Evolutionary conservation across 1,284 basidiomycete genomes (phyloP).

Genomic region (Pterulicium gracile): DNA sequence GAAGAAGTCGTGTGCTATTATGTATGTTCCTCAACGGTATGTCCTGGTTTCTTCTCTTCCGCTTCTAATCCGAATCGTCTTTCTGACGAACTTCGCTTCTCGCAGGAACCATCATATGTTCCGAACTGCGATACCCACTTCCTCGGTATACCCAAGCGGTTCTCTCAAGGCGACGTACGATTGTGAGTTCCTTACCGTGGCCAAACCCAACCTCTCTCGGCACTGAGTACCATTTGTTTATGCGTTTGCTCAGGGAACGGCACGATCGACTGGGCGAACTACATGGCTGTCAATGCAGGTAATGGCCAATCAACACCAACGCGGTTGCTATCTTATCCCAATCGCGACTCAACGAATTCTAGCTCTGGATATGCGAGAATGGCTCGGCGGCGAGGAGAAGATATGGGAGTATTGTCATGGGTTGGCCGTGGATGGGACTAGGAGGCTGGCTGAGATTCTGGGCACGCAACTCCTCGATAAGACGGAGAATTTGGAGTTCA

Average conservation of each 20-base stretch:
- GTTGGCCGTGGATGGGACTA: constrained; percentile 67
- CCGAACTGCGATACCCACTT: constrained; percentile 67
- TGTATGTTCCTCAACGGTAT: constrained; percentile 73
- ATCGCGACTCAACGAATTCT: too few relatives aligned
- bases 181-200: too few relatives aligned
- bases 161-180: too few relatives aligned
- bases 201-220: too few relatives aligned
- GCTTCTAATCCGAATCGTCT: too few relatives aligned
- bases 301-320: too few relatives aligned
- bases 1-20: constrained; percentile 60
- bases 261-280: constrained; percentile 48
- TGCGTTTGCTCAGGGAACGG: constrained; percentile 65
- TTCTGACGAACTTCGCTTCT: not conserved
- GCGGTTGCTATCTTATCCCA: not conserved
- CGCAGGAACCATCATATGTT: constrained; percentile 71
- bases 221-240: too few relatives aligned
- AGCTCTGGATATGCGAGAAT: constrained; percentile 72
- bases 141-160: constrained; percentile 43
- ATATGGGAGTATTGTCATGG: constrained; percentile 71
- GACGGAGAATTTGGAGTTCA: constrained; percentile 44
- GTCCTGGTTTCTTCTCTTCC: constrained; percentile 11
- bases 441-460: constrained; percentile 49
- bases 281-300: constrained; percentile 47
- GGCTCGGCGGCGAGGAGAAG: constrained; percentile 74
- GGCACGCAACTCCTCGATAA: constrained; percentile 54